Evolutionary conservation across 192 early-diverging fungal species (phyloP).

Genomic region (Mortierella claussenii): DNA sequence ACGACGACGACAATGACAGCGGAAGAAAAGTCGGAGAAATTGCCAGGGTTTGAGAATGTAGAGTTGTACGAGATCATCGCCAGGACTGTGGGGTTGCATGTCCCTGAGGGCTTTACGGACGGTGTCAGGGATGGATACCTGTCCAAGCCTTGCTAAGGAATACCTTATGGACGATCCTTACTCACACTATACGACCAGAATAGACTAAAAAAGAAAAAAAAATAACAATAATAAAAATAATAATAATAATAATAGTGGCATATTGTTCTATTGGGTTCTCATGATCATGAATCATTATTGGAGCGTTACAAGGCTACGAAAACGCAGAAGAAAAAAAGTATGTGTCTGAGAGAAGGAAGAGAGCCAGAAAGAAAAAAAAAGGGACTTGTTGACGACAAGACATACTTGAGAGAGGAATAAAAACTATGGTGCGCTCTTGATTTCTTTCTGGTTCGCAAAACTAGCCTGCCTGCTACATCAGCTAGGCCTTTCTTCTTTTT

Average conservation of each 20-base stretch:
- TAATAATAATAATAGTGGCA: no score
- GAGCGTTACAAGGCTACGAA: neutral
- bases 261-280: no score
- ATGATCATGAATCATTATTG: neutral
- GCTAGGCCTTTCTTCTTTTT: neutral
- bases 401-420: no score
- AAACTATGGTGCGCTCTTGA: neutral
- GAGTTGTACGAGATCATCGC: slow-evolving; percentile 49
- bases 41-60: slow-evolving; percentile 41
- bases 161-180: neutral
- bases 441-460: neutral
- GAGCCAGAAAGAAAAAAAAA: no score
- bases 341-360: neutral
- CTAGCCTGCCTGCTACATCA: neutral
- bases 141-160: slow-evolving; percentile 21
- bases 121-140: slow-evolving; percentile 34
- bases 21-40: neutral
- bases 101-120: slow-evolving; percentile 29
- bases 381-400: no score
- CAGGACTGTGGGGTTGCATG: slow-evolving; percentile 31
- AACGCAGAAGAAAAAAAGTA: neutral
- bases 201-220: no score
- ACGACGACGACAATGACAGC: no score
- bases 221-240: no score
- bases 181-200: no score